phyloP scores from a whole-genome alignment of 2,329 filamentous ascomycete genomes.

The Talaromyces funiculosus region DNA sequence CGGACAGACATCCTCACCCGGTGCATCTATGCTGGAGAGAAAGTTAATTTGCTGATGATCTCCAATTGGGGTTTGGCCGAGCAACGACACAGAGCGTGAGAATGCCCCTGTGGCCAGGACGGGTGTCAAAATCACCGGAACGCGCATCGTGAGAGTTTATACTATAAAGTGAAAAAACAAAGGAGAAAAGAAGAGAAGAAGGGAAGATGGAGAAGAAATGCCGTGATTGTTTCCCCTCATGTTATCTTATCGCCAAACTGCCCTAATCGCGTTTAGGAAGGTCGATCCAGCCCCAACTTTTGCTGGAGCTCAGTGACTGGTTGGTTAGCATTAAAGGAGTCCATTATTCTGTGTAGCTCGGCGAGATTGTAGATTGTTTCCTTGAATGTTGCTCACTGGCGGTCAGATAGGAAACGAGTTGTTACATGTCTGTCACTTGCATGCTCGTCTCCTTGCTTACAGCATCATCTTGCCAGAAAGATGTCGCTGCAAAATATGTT shows the following conservation, averaged over 20 bases:
- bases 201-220: neutral
- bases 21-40: neutral
- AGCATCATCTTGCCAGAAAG: too few relatives aligned
- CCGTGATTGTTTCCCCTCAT: constrained; percentile 5
- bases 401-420: neutral
- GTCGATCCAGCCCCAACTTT: neutral
- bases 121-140: neutral
- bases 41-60: neutral
- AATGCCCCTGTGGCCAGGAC: constrained; percentile 4
- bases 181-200: neutral
- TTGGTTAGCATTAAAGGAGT: neutral
- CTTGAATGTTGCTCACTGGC: neutral
- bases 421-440: neutral
- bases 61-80: constrained; percentile 9
- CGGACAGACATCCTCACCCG: constrained; percentile 20
- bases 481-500: too few relatives aligned
- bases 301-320: neutral
- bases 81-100: constrained; percentile 3
- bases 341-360: neutral
- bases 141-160: neutral
- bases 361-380: neutral
- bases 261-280: constrained; percentile 8
- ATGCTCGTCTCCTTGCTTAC: neutral
- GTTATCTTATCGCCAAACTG: constrained; percentile 7
- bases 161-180: neutral